Evolutionary conservation across 2,329 filamentous ascomycete species (phyloP).

Genomic region (Volutella citrinella): DNA sequence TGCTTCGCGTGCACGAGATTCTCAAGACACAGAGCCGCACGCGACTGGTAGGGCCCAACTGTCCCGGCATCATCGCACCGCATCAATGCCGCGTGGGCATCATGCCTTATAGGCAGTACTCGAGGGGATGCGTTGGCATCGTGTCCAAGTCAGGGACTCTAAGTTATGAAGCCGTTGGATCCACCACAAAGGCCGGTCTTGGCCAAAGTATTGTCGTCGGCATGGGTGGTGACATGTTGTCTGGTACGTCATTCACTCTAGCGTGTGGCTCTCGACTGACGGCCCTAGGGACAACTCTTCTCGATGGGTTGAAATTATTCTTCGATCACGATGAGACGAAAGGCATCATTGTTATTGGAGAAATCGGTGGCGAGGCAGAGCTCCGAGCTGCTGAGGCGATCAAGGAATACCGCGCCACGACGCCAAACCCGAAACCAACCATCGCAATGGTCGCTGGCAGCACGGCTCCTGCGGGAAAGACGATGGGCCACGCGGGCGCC

Average conservation of each 20-base stretch:
- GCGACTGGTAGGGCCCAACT: conserved; percentile 75
- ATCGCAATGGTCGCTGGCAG: conserved; percentile 64
- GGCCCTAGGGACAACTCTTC: conserved; percentile 61
- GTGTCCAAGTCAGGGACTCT: conserved; percentile 79
- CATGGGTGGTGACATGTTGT: conserved; percentile 73
- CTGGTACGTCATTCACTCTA: conserved; percentile 39
- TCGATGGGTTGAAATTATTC: conserved; percentile 67
- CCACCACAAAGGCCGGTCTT: conserved; percentile 68
- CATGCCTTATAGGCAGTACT: conserved; percentile 39
- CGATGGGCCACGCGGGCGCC: conserved; percentile 74
- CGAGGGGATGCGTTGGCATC: conserved; percentile 66
- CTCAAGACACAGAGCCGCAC: conserved; percentile 69
- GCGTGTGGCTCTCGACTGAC: too few relatives aligned
- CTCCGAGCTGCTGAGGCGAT: conserved; percentile 71
- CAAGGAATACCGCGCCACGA: conserved; percentile 55
- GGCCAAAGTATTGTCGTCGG: conserved; percentile 76
- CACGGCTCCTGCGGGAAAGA: conserved; percentile 55
- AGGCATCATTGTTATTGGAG: conserved; percentile 69
- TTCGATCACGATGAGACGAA: conserved; percentile 66
- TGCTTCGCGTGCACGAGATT: conserved; percentile 67
- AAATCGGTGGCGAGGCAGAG: conserved; percentile 69
- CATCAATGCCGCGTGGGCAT: conserved; percentile 56
- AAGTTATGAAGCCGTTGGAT: conserved; percentile 76
- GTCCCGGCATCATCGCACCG: conserved; percentile 75
- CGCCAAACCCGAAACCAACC: conserved; percentile 59